Percentiles rank a stretch among this genome's conserved stretches.
Conservation (phyloP, 1,139 yeast species). For the Lodderomyces beijingensis region DNA sequence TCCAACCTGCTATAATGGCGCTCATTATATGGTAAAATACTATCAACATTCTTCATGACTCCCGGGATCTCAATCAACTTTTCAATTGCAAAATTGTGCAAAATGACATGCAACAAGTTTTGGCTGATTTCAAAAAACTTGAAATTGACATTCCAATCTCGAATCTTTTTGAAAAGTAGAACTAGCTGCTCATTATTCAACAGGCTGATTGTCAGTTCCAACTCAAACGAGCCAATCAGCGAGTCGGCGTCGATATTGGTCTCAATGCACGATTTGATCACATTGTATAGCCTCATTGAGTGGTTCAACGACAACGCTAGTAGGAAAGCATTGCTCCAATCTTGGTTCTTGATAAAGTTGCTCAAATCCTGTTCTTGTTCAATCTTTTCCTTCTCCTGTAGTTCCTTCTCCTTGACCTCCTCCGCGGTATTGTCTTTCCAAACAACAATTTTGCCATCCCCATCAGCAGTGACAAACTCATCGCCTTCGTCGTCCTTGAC, state of each 20-base stretch:
- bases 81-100: constrained; percentile 51
- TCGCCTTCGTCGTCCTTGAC: constrained; percentile 60
- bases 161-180: constrained; percentile 62
- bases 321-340: constrained; percentile 86
- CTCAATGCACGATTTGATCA: constrained; percentile 53
- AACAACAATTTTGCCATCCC: constrained; percentile 84
- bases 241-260: constrained; percentile 43
- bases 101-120: constrained; percentile 60
- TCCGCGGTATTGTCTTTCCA: constrained; percentile 90
- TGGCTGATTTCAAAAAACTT: constrained; percentile 79
- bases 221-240: constrained; percentile 54
- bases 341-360: constrained; percentile 64
- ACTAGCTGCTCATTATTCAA: constrained; percentile 59
- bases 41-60: constrained; percentile 62
- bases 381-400: constrained; percentile 52
- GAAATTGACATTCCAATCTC: constrained; percentile 95
- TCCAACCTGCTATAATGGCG: constrained; percentile 78
- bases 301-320: constrained; percentile 83
- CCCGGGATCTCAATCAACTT: constrained; percentile 63
- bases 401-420: constrained; percentile 46
- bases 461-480: constrained; percentile 80
- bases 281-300: constrained; percentile 77
- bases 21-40: constrained; percentile 79
- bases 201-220: constrained; percentile 61
- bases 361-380: constrained; percentile 86